Evolutionary conservation across 805 yeast genomes (phyloP), one percentile per base, ranked within the genome.

Genomic region (Suhomyces emberorum): DNA sequence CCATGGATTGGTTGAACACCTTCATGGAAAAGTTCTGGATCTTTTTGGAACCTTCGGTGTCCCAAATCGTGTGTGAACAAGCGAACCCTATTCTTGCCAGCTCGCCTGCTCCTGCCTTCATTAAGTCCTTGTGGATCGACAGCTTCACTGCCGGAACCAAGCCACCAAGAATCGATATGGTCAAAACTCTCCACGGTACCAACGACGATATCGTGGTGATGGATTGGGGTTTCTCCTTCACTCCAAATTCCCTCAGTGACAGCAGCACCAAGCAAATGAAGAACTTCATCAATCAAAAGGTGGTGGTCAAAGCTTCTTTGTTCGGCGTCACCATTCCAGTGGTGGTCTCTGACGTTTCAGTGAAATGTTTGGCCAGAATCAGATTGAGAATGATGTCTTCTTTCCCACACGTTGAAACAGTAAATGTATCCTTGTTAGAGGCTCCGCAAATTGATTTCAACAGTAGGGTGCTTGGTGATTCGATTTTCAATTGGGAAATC

Each of bases 221-320:
- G 96, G 98, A 93, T 62, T 91, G 97, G 97, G 83, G 81, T 28
- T 76, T 84, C 29, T 85, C 96, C 1, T 87, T 89, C 67, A 83
- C 87, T 18, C 98, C 99, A n/a, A 88, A 87, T 61, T 84, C 88
- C 26, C 61, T 78, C 33, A 83, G 83, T 28, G 99, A 93, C 59
- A 68, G 88, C 49, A 87, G 88, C 37, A 79, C 81, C 18, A 86
- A 91, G 52, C 97, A 93, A 61, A 59, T 83, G 60, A 86, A 82
- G 55, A 87, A 81, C 57, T 80, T 79, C 48, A 89, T 88, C 28
- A 88, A 89, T 60, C 95, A 89, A 55, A 78, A 77, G 53, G 72
- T 84, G 29, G 80, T 83, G 24, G 76, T 91, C 25, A 87, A 86
- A 51, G 83, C 84, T 4, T 79, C 78, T 32, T 48, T 88, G n/a